A percentile compares a stretch with the other conserved stretches of the same genome.
phyloP scores from a whole-genome alignment of 2,329 filamentous ascomycete species.

The Didymella exigua region DNA sequence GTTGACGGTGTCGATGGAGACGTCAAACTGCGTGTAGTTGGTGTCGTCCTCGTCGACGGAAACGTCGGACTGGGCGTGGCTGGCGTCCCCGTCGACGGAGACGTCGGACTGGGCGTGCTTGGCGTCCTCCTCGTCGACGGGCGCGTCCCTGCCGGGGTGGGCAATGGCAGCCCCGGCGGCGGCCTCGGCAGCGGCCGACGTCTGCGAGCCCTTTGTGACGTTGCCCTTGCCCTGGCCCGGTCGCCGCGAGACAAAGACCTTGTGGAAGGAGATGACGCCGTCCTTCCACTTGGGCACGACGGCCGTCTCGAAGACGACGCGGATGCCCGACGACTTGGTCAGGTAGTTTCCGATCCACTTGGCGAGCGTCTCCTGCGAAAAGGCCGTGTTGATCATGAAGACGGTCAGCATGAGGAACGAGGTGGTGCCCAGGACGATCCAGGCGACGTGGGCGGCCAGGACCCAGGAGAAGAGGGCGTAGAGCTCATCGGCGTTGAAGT shows the following conservation, averaged over 20 bases:
- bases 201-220: conserved; percentile 90
- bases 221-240: conserved; percentile 81
- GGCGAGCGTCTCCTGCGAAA: conserved; percentile 95
- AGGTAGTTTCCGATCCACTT: conserved; percentile 94
- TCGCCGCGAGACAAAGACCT: conserved; percentile 91
- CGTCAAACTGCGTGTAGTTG: conserved; percentile 97
- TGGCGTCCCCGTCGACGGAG: conserved; percentile 92
- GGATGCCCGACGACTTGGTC: conserved; percentile 89
- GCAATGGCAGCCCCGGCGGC: conserved; percentile 80
- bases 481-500: conserved; percentile 96
- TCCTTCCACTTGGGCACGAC: conserved; percentile 96
- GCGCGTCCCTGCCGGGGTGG: conserved; percentile 48
- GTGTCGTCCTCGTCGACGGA: conserved; percentile 79
- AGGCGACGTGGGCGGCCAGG: conserved; percentile 87
- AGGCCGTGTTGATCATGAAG: conserved; percentile 90
- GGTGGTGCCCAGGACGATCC: conserved; percentile 95
- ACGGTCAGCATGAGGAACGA: conserved; percentile 95
- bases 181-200: conserved; percentile 81
- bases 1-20: conserved; percentile 93
- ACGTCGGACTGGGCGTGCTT: conserved; percentile 99
- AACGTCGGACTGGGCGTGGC: conserved; percentile 97
- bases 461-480: conserved; percentile 96
- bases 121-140: conserved; percentile 66
- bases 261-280: conserved; percentile 94
- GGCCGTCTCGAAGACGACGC: conserved; percentile 94